Conservation (phyloP, 139 green algal species). For the Tetratostichococcus sp. region DNA sequence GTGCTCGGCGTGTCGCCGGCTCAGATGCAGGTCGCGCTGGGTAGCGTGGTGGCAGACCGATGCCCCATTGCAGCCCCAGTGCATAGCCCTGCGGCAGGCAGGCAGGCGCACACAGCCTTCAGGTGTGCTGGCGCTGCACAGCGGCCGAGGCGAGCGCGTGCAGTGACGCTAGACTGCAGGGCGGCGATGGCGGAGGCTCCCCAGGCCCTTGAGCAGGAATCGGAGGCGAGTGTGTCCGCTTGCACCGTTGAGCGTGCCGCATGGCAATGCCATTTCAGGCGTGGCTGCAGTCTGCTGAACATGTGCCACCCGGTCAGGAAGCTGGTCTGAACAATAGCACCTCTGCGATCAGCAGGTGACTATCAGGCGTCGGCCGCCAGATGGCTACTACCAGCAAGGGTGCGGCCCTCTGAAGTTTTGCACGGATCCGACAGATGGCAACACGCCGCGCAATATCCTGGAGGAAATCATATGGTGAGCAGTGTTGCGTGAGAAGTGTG, state of each 20-base stretch:
- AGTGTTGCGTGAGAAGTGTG: background rate
- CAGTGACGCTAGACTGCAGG: background rate
- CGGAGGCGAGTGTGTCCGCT: background rate
- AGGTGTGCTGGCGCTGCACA: too few relatives aligned
- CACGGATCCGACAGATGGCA: conserved; percentile 68
- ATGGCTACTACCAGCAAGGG: conserved; percentile 56
- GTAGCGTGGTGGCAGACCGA: too few relatives aligned
- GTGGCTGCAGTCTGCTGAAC: too few relatives aligned
- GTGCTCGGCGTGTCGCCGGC: too few relatives aligned
- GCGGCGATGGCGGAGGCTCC: background rate
- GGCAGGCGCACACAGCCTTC: too few relatives aligned
- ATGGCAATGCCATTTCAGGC: too few relatives aligned
- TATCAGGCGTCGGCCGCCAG: conserved; percentile 71
- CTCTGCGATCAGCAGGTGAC: conserved; percentile 27
- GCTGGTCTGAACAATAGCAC: background rate
- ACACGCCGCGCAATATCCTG: conserved; percentile 93
- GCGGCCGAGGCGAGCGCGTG: too few relatives aligned
- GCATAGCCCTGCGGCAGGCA: too few relatives aligned
- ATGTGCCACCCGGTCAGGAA: too few relatives aligned
- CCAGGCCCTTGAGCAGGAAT: background rate
- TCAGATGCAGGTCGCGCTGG: too few relatives aligned
- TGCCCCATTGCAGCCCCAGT: too few relatives aligned
- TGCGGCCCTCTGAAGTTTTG: conserved; percentile 70
- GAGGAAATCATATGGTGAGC: conserved; percentile 97
- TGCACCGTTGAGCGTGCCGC: too few relatives aligned